Conservation (phyloP, 495 filamentous ascomycete genomes). For the Ascobolus immersus region DNA sequence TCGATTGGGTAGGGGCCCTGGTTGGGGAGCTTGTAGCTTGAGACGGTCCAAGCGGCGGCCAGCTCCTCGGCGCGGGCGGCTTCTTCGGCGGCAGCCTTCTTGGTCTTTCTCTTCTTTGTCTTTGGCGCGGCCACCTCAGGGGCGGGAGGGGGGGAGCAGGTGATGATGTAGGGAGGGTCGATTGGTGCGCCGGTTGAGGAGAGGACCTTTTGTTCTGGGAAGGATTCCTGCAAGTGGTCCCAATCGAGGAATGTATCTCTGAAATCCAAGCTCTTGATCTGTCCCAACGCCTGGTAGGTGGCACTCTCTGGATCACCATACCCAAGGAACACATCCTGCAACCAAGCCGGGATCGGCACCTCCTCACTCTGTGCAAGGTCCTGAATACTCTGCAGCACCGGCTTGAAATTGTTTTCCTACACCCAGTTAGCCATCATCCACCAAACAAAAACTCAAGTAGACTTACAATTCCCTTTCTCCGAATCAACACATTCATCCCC, state of each 20-base stretch:
- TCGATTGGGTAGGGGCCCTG: conserved; percentile 81
- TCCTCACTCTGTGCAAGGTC: conserved; percentile 66
- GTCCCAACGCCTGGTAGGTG: conserved; percentile 58
- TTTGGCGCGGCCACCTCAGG: conserved; percentile 44
- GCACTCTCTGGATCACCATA: conserved; percentile 81
- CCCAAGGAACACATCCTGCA: conserved; percentile 89
- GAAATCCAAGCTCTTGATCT: conserved; percentile 41
- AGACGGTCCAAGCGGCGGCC: conserved; percentile 50
- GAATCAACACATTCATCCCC: conserved; percentile 60
- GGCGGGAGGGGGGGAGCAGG: conserved; percentile 23
- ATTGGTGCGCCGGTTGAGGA: not conserved
- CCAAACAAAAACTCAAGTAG: not conserved
- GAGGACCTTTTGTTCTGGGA: conserved; percentile 36
- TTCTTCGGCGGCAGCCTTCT: conserved; percentile 18
- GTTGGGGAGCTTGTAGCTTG: conserved; percentile 75
- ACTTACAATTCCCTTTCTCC: conserved; percentile 38
- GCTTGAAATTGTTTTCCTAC: conserved; percentile 86
- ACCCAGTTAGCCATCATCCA: not conserved
- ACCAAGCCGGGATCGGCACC: conserved; percentile 66
- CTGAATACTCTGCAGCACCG: conserved; percentile 72
- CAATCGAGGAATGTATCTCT: conserved; percentile 87
- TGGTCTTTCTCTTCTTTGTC: conserved; percentile 47
- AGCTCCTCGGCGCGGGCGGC: no score
- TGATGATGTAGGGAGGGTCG: conserved; percentile 56
- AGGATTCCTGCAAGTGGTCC: conserved; percentile 73